Conservation (phyloP, 129 eudicot genomes). For the Dittrichia graveolens region DNA sequence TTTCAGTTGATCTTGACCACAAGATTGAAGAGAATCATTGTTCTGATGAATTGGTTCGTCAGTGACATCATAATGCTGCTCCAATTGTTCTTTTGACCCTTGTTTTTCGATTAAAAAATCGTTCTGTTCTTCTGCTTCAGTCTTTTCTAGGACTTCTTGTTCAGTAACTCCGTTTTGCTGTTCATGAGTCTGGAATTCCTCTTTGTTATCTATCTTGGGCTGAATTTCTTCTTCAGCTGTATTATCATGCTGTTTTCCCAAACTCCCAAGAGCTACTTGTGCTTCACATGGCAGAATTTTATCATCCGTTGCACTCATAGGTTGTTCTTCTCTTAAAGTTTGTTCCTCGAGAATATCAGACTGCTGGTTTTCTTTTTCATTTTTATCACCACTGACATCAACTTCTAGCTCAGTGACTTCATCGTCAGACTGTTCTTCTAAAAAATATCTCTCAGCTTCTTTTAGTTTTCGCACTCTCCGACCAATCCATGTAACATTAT, state of each 20-base stretch:
- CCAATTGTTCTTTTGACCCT: slow-evolving; percentile 13
- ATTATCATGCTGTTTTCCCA: slow-evolving; percentile 17
- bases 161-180: not conserved
- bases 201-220: not conserved
- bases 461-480: slow-evolving; percentile 20
- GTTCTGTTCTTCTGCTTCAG: not conserved
- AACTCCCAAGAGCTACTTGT: slow-evolving; percentile 4
- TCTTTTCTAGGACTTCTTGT: slow-evolving; percentile 2
- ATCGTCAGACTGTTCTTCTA: slow-evolving; percentile 15
- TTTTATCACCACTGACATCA: slow-evolving; percentile 4
- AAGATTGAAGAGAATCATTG: slow-evolving; percentile 16
- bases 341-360: slow-evolving; percentile 23
- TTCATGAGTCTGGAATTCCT: not conserved
- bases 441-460: not conserved
- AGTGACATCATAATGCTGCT: slow-evolving; percentile 4
- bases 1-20: slow-evolving; percentile 16
- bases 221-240: slow-evolving; percentile 22
- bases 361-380: slow-evolving; percentile 27
- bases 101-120: not conserved
- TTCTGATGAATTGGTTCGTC: slow-evolving; percentile 2
- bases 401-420: slow-evolving; percentile 20
- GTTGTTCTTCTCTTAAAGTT: slow-evolving; percentile 1
- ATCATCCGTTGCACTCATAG: not conserved
- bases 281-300: slow-evolving; percentile 16
- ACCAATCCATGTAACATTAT: slow-evolving; percentile 32